These are phyloP conservation scores for Trichosporon sp. DNA, from an alignment of 1,284 basidiomycete genomes.

Conservation along the genomic window DNA sequence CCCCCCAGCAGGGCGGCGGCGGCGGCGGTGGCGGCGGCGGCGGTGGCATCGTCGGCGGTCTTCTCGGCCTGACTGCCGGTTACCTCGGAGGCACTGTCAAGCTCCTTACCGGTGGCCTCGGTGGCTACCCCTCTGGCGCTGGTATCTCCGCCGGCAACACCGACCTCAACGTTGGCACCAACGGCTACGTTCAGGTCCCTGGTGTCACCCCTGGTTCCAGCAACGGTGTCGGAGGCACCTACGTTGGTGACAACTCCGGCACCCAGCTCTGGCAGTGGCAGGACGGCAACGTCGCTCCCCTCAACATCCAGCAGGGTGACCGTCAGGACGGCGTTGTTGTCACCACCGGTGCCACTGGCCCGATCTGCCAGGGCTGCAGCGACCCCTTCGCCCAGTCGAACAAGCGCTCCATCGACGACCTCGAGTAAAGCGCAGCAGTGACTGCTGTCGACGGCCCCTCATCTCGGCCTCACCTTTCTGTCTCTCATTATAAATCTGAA, in stretches of 20 bases:
- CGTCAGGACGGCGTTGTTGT: not conserved
- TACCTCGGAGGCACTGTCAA: not conserved
- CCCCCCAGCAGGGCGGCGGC: not conserved
- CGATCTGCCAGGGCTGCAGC: not conserved
- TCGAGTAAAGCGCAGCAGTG: not conserved
- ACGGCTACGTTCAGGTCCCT: slow-evolving; percentile 1
- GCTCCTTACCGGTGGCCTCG: not conserved
- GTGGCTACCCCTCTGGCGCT: slow-evolving; percentile 1
- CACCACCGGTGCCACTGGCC: not conserved
- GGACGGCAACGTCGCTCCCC: not conserved
- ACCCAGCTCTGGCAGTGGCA: slow-evolving; percentile 2
- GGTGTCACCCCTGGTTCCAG: not conserved
- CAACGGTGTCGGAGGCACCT: not conserved
- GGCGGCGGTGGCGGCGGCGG: not conserved
- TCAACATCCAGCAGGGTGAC: not conserved
- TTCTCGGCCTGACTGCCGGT: not conserved
- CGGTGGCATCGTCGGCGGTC: not conserved
- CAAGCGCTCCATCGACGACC: not conserved
- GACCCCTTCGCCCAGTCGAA: not conserved
- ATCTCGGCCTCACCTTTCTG: not conserved
- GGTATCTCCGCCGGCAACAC: not conserved
- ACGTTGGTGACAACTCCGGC: slow-evolving; percentile 1
- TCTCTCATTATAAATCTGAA: not conserved
- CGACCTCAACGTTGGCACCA: not conserved
- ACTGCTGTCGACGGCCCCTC: not conserved